phyloP scores from a whole-genome alignment of 2,329 filamentous ascomycete genomes.

The Balansia obtecta region DNA sequence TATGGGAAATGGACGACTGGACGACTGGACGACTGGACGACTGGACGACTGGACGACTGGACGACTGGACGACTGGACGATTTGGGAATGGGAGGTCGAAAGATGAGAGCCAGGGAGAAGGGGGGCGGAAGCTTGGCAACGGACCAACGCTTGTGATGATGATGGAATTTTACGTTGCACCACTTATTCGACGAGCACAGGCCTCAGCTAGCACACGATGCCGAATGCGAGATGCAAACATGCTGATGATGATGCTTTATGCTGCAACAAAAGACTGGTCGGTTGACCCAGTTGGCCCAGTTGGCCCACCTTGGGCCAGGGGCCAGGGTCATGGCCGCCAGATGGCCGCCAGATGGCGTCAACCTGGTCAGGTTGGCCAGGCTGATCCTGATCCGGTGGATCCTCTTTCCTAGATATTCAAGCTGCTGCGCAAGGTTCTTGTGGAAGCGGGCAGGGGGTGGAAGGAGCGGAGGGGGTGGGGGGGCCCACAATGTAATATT shows the following conservation, averaged over 20 bases:
- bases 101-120: neutral
- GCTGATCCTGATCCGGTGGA: too few relatives aligned
- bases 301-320: neutral
- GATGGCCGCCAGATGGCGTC: neutral
- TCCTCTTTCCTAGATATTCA: too few relatives aligned
- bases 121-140: neutral
- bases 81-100: neutral
- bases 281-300: too few relatives aligned
- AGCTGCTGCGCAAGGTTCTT: too few relatives aligned
- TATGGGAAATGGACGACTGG: conserved; percentile 1
- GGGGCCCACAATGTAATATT: neutral
- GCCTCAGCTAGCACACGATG: neutral
- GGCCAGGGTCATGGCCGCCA: conserved; percentile 3
- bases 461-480: too few relatives aligned
- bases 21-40: neutral
- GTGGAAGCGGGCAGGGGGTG: too few relatives aligned
- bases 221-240: neutral
- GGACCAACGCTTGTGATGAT: neutral
- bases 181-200: neutral
- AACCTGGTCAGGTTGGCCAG: too few relatives aligned
- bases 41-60: neutral
- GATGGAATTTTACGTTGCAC: neutral
- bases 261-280: neutral
- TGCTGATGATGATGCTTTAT: too few relatives aligned
- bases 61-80: neutral